These are phyloP conservation scores for Cladosporium velox DNA, from an alignment of 2,329 filamentous ascomycete species.

Conservation along the genomic window DNA sequence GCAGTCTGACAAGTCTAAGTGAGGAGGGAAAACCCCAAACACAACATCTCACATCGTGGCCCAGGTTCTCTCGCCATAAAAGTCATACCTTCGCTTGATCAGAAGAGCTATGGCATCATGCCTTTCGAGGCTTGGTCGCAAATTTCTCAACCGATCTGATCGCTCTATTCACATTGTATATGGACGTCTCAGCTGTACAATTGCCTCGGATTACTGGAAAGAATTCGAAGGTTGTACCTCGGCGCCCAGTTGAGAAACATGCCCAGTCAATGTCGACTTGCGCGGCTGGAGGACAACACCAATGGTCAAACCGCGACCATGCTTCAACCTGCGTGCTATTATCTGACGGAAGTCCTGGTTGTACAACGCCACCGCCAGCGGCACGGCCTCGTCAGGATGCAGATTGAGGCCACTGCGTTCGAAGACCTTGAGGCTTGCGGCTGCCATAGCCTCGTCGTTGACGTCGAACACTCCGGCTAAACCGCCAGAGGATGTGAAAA, in stretches of 20 bases:
- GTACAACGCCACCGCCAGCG: conserved; percentile 77
- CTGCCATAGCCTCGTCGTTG: conserved; percentile 77
- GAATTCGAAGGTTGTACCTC: not conserved
- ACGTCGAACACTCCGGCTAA: conserved; percentile 73
- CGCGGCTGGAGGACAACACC: conserved; percentile 10
- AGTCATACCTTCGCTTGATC: not conserved
- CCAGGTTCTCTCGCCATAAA: not conserved
- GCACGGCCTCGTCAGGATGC: conserved; percentile 85
- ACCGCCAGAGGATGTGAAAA: conserved; percentile 72
- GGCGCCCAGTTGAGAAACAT: not conserved
- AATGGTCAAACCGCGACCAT: not conserved
- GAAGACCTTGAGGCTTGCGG: conserved; percentile 73
- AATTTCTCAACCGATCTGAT: not conserved
- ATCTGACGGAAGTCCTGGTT: conserved; percentile 74
- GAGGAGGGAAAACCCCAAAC: not conserved
- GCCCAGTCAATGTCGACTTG: conserved; percentile 8
- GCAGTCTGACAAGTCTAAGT: not conserved
- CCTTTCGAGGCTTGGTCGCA: not conserved
- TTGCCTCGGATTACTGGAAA: not conserved
- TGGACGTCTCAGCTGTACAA: not conserved
- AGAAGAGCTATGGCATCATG: not conserved
- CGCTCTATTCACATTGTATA: not conserved
- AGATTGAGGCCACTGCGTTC: conserved; percentile 90
- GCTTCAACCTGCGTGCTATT: not conserved
- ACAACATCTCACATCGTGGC: not conserved